A percentile compares a stretch with the other conserved stretches of the same genome.
phyloP scores from a whole-genome alignment of 192 early-diverging fungal species.

The Linnemannia exigua region DNA sequence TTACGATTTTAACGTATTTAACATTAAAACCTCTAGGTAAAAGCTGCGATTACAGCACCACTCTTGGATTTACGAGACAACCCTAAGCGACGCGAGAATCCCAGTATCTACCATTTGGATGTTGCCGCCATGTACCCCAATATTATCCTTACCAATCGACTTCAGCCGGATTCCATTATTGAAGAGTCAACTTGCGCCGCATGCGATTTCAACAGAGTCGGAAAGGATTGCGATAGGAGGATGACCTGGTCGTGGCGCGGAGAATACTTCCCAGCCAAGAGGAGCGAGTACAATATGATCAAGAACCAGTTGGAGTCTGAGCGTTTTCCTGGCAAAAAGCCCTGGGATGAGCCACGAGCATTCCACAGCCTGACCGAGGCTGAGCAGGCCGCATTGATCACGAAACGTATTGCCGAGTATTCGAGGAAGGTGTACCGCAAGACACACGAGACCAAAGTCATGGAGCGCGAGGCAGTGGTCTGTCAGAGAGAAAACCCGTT shows the following conservation, averaged over 20 bases:
- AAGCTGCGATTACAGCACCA: slow-evolving; percentile 70
- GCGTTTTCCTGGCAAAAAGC: slow-evolving; percentile 76
- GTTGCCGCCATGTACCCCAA: slow-evolving; percentile 99
- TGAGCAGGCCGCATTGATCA: slow-evolving; percentile 81
- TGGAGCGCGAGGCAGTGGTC: slow-evolving; percentile 89
- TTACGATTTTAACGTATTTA: not conserved
- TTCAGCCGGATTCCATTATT: slow-evolving; percentile 98
- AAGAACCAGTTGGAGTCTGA: slow-evolving; percentile 87
- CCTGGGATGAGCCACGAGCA: slow-evolving; percentile 64
- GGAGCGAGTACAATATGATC: slow-evolving; percentile 90
- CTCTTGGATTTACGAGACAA: slow-evolving; percentile 84
- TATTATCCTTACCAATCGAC: slow-evolving; percentile 97
- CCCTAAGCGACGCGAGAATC: slow-evolving; percentile 83
- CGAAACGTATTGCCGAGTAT: slow-evolving; percentile 90
- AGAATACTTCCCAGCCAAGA: slow-evolving; percentile 93
- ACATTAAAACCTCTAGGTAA: slow-evolving; percentile 56
- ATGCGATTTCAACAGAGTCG: slow-evolving; percentile 94
- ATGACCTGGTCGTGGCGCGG: slow-evolving; percentile 99
- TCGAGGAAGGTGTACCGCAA: slow-evolving; percentile 90
- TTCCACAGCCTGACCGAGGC: slow-evolving; percentile 76
- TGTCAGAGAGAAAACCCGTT: slow-evolving; percentile 99
- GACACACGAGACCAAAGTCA: slow-evolving; percentile 83
- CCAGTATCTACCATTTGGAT: slow-evolving; percentile 97
- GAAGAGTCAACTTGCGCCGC: slow-evolving; percentile 88
- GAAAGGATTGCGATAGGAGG: slow-evolving; percentile 89